Percentiles rank a stretch among this genome's conserved stretches.
Conservation (phyloP, 202 grass and related monocot species). For the Elaeis oleifera region DNA sequence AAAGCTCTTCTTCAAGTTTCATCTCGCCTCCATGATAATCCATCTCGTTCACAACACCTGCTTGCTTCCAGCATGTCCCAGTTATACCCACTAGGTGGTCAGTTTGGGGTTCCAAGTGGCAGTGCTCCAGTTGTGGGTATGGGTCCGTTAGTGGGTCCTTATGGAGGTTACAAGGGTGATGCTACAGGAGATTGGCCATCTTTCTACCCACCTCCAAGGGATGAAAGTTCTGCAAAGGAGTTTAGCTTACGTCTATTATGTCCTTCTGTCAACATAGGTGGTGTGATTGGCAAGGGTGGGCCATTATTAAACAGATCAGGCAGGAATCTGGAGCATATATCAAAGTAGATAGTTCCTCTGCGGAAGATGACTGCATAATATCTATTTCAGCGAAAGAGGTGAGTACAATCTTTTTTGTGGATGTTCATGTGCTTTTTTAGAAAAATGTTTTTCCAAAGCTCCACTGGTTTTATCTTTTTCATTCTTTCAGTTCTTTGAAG, state of each 20-base stretch:
- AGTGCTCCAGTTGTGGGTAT: constrained; percentile 51
- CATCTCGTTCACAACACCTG: constrained; percentile 76
- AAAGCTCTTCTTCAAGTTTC: constrained; percentile 83
- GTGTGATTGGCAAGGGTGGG: constrained; percentile 91
- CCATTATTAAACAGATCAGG: constrained; percentile 91
- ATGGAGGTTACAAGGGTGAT: constrained; percentile 72
- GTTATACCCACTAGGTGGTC: constrained; percentile 39
- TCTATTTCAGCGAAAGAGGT: constrained; percentile 89
- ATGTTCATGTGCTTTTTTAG: not conserved
- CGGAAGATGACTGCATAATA: constrained; percentile 90
- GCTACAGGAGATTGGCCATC: constrained; percentile 65
- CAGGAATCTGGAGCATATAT: constrained; percentile 94
- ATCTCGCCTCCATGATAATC: constrained; percentile 87
- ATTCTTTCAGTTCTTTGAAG: constrained; percentile 79
- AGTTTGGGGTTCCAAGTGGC: constrained; percentile 38
- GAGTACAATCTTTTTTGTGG: constrained; percentile 7
- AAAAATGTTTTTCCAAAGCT: no score
- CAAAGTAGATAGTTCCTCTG: constrained; percentile 71
- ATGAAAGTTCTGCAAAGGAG: constrained; percentile 70
- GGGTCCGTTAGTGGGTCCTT: constrained; percentile 43
- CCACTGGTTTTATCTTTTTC: not conserved
- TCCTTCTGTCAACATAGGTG: constrained; percentile 55
- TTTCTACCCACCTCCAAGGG: constrained; percentile 54
- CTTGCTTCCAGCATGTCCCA: constrained; percentile 46
- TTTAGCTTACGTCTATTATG: constrained; percentile 84